A percentile compares a stretch with the other conserved stretches of the same genome.
Evolutionary conservation across 2,329 filamentous ascomycete species (phyloP).

Genomic region (Huntiella bhutanensis): DNA sequence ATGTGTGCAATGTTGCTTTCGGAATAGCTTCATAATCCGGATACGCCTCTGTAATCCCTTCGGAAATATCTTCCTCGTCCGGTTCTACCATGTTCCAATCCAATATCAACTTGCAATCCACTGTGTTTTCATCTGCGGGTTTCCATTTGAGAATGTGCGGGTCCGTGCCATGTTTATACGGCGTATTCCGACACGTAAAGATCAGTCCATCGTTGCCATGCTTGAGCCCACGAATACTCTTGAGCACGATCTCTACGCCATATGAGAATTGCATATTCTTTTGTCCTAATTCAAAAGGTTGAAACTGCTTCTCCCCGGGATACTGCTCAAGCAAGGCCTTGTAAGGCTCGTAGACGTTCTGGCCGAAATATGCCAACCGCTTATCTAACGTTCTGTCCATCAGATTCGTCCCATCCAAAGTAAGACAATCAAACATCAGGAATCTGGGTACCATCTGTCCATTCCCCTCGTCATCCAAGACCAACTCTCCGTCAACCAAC

Average conservation of each 20-base stretch:
- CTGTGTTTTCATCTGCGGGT: conserved; percentile 80
- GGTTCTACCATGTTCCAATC: conserved; percentile 56
- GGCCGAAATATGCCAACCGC: conserved; percentile 68
- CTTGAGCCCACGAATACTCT: conserved; percentile 62
- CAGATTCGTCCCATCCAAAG: conserved; percentile 56
- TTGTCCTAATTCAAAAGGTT: conserved; percentile 66
- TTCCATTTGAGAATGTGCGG: conserved; percentile 96
- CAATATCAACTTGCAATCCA: conserved; percentile 73
- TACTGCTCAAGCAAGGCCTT: conserved; percentile 41
- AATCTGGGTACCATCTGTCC: conserved; percentile 57
- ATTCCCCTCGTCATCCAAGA: conserved; percentile 57
- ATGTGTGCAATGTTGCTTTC: conserved; percentile 51
- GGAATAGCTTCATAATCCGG: conserved; percentile 68
- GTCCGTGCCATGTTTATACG: conserved; percentile 82
- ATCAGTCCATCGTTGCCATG: conserved; percentile 95
- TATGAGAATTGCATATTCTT: conserved; percentile 85
- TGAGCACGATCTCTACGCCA: conserved; percentile 75
- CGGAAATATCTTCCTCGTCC: conserved; percentile 45
- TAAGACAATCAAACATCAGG: conserved; percentile 83
- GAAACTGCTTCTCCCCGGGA: conserved; percentile 48
- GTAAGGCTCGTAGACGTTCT: conserved; percentile 57
- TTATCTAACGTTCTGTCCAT: conserved; percentile 73
- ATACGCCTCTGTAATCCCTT: conserved; percentile 43
- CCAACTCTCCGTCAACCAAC: conserved; percentile 80
- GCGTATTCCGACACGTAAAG: conserved; percentile 80